Evolutionary conservation across 495 filamentous ascomycete genomes (phyloP), one percentile per base, ranked within the genome.

Genomic region (Neurospora tetrasperma): DNA sequence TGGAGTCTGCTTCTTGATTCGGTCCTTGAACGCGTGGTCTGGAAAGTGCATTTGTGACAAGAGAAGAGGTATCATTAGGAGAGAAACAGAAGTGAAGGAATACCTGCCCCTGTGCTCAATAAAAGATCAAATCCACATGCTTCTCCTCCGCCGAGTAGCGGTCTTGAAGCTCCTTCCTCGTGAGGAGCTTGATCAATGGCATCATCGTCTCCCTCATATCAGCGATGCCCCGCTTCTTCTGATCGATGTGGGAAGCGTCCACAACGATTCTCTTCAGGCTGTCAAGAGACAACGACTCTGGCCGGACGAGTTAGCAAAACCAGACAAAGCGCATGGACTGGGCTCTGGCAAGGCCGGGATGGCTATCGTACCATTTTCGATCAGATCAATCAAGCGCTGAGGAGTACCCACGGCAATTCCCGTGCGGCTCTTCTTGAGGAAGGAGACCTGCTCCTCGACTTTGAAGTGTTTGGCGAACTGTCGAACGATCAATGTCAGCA

Each of bases 381-480:
- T 85, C 69, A 99, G 81, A 76, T 96, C 95, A 48, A 89, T 89
- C 41, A 98, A 79, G 59, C 96, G 86, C 68, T 89, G 85, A 3
- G 96, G 95, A 3, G 96, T 99, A 7, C 96, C 96, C 23, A 97
- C 92, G 2, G 93, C 94, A 70, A 98, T 91, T 23, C 91, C 91
- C 9, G 93, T 91, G 69, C 91, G 90, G 72, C 74, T 79, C 80
- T 87, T 82, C 82, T 93, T 81, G 83, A 94, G 88, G 80, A 91
- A 91, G 69, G 91, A 87, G 71, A 94, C 89, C 20, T 93, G 91
- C 74, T 98, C 96, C 71, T 92, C 87, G 7, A 99, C 75, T 82
- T 99, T 99, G 84, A 99, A 97, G 75, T 99, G 96, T 79, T 99
- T 99, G 9, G 96, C 95, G 80, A 99, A 99, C 70, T 86, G 42